phyloP scores from a whole-genome alignment of 2,329 filamentous ascomycete species.

The Colletotrichum sp. region DNA sequence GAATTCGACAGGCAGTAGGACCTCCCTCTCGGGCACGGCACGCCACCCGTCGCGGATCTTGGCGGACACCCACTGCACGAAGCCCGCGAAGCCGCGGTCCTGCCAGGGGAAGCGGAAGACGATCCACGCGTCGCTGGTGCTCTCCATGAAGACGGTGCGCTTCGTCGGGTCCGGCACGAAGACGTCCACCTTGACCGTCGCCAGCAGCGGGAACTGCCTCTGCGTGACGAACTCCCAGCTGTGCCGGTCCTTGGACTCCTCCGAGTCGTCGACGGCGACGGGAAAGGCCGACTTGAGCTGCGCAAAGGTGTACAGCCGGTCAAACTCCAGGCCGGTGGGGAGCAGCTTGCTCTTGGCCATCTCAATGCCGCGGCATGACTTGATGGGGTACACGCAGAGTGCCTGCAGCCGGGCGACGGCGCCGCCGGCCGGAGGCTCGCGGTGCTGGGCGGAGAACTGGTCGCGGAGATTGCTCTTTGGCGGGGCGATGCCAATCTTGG shows the following conservation, averaged over 20 bases:
- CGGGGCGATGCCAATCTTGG: conserved; percentile 46
- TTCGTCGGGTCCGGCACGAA: conserved; percentile 72
- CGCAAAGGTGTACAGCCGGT: conserved; percentile 84
- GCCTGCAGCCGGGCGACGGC: conserved; percentile 53
- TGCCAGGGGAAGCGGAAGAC: conserved; percentile 71
- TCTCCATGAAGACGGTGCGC: conserved; percentile 48
- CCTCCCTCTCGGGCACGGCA: conserved; percentile 64
- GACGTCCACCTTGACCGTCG: conserved; percentile 69
- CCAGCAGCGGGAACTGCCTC: conserved; percentile 72
- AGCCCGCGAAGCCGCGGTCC: conserved; percentile 52
- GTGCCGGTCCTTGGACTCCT: conserved; percentile 44
- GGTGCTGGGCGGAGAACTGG: conserved; percentile 21
- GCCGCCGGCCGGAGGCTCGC: conserved; percentile 14
- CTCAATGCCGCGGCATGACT: conserved; percentile 81
- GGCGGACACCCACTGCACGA: conserved; percentile 49
- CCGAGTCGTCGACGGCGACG: conserved; percentile 36
- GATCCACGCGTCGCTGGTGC: conserved; percentile 59
- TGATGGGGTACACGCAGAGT: conserved; percentile 82
- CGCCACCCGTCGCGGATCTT: conserved; percentile 55
- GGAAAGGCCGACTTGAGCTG: conserved; percentile 62
- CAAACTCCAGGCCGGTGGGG: conserved; percentile 75
- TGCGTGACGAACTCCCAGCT: conserved; percentile 76
- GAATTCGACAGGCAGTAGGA: conserved; percentile 69
- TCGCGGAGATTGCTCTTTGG: conserved; percentile 41
- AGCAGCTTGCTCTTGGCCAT: conserved; percentile 68